These are phyloP conservation scores for Antitrichia curtipendula DNA, from an alignment of 225 moss, liverwort and hornwort genomes.

Conservation along the genomic window DNA sequence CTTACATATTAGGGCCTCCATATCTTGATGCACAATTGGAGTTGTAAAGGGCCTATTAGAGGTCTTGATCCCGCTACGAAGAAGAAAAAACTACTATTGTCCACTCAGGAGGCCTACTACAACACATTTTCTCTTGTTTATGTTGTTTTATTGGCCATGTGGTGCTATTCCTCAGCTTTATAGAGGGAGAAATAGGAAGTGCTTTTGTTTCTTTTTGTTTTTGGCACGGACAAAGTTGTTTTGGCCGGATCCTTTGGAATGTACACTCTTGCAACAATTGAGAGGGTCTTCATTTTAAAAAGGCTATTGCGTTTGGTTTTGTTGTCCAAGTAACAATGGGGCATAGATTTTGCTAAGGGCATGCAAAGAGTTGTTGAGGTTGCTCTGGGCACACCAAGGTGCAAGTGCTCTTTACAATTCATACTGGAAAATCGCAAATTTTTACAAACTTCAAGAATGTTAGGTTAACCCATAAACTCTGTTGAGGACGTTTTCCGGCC, in stretches of 20 bases:
- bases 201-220: neutral
- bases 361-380: neutral
- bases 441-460: neutral
- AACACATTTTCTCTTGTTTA: neutral
- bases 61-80: rapidly evolving
- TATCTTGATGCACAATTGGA: rapidly evolving
- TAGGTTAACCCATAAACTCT: too few species aligned
- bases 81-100: rapidly evolving
- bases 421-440: neutral
- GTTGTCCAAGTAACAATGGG: rapidly evolving
- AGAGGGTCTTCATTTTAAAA: neutral
- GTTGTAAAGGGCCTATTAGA: rapidly evolving
- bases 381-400: rapidly evolving
- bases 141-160: neutral
- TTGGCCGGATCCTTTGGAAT: rapidly evolving
- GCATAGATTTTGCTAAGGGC: neutral
- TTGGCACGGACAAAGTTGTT: rapidly evolving
- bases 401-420: too few species aligned
- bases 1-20: neutral
- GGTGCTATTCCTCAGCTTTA: rapidly evolving
- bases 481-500: too few species aligned
- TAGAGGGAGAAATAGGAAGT: rapidly evolving
- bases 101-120: neutral
- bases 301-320: rapidly evolving
- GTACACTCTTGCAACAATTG: neutral